A percentile compares a stretch with the other conserved stretches of the same genome.
These are phyloP conservation scores for Malbranchea zuffiana DNA, from an alignment of 2,329 filamentous ascomycete genomes.

Conservation along the genomic window DNA sequence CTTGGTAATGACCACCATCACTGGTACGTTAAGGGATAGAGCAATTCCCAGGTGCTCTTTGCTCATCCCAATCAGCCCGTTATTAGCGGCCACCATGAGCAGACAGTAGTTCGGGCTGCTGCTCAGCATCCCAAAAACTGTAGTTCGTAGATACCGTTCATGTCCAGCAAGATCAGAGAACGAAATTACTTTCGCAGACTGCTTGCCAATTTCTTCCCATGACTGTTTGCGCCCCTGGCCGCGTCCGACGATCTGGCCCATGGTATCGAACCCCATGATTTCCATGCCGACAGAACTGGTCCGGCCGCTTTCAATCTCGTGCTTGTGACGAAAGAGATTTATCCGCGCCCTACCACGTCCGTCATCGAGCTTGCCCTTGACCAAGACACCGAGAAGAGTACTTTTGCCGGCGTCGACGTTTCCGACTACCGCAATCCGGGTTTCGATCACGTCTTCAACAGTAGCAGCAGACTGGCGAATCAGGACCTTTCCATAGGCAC, in stretches of 20 bases:
- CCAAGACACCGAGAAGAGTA: conserved; percentile 87
- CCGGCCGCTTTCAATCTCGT: conserved; percentile 89
- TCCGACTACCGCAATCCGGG: conserved; percentile 88
- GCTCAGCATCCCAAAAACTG: conserved; percentile 86
- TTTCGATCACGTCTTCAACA: conserved; percentile 86
- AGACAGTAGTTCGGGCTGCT: conserved; percentile 96
- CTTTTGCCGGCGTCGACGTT: conserved; percentile 98
- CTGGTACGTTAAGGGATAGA: conserved; percentile 84
- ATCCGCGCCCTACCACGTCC: conserved; percentile 87
- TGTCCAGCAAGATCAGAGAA: conserved; percentile 95
- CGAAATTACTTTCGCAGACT: conserved; percentile 88
- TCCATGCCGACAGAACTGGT: conserved; percentile 98
- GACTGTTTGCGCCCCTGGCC: conserved; percentile 77
- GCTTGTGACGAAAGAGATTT: conserved; percentile 94
- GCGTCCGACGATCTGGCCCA: conserved; percentile 70
- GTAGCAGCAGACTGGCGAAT: conserved; percentile 62
- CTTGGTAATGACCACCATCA: conserved; percentile 97
- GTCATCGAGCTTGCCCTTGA: conserved; percentile 91
- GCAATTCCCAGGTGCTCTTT: conserved; percentile 96
- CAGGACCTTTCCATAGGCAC: conserved; percentile 74
- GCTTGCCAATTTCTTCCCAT: conserved; percentile 95
- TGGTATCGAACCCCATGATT: conserved; percentile 92
- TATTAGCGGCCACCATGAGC: conserved; percentile 97
- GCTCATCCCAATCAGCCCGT: conserved; percentile 94
- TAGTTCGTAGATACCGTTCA: conserved; percentile 88